Evolutionary conservation across 176 grass and related monocot genomes (phyloP), one percentile per base, ranked within the genome.

Genomic region (Phoenix roebelenii): DNA sequence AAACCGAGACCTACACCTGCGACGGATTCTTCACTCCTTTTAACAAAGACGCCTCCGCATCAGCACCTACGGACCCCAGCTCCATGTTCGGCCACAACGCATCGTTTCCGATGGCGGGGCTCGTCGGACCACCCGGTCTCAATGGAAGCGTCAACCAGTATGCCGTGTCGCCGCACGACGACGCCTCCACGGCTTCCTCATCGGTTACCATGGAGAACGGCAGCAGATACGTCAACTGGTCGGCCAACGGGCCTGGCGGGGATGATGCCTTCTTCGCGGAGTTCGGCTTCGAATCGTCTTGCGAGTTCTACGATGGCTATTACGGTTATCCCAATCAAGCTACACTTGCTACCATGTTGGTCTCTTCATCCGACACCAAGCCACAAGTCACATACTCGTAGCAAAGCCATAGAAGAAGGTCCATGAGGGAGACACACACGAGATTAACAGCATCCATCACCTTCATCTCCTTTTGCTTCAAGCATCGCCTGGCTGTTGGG

Each of bases 1-100:
- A 95, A 70, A 82, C 72, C 1, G 81, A 95, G 78, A 12, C 29
- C 17, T 95, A 95, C 85, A 69, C 74, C 60, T 79, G 54, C 55
- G 85, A 80, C 50, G 89, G 82, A 63, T 89, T 95, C 78, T 72
- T 89, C 20, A 57, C 57, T 54, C 72, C 77, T 14, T 12, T 44
- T 12, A 44, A 12, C 35, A 1, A 44, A 7, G 35, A 12, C 35
- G 0, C 54, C 18, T n/a, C 23, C 3, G 24, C 53, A 4, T 16
- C 23, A 30, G 23, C 22, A 51, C 51, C 16, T 0, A 29, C 7
- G 14, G 18, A 49, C 4, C 61, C 64, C 57, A 62, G 72, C n/a
- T 75, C 72, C 19, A 63, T 67, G 15, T 75, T 66, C 1, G 70
- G 50, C 71, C 79, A 76, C 10, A 57, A 61, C 22, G 59, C 52